phyloP scores from a whole-genome alignment of 1,284 basidiomycete species.

The Bjerkandera adusta region DNA sequence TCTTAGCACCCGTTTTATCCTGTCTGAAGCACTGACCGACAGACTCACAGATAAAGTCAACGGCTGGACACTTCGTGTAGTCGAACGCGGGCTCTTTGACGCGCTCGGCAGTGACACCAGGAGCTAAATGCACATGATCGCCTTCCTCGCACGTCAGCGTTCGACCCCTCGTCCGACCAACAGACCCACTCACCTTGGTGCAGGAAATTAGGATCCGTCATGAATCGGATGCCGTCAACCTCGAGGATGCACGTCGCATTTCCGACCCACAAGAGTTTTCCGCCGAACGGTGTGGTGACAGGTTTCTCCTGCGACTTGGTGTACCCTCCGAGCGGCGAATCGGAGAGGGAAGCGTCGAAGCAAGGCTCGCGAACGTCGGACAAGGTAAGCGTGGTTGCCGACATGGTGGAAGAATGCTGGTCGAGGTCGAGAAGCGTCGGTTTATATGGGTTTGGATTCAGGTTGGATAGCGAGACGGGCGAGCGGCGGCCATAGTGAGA shows the following conservation, averaged over 20 bases:
- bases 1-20: background rate
- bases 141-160: conserved; percentile 1
- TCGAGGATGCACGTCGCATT: conserved; percentile 26
- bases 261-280: conserved; percentile 18
- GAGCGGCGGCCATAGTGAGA: too few relatives aligned
- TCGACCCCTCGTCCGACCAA: background rate
- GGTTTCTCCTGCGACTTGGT: background rate
- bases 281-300: conserved; percentile 12
- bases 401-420: too few relatives aligned
- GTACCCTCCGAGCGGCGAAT: background rate
- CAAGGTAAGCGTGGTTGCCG: background rate
- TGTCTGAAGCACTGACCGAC: background rate
- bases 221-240: conserved; percentile 24
- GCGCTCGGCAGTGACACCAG: conserved; percentile 24
- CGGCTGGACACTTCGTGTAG: conserved; percentile 19
- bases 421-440: too few relatives aligned
- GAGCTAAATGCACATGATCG: conserved; percentile 24
- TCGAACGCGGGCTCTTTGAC: conserved; percentile 26
- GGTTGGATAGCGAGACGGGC: too few relatives aligned
- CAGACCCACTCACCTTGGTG: conserved; percentile 12
- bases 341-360: conserved; percentile 7
- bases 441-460: too few relatives aligned
- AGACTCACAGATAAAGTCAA: conserved; percentile 15
- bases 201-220: conserved; percentile 29
- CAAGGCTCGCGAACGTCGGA: background rate